These are phyloP conservation scores for Rosa multiflora DNA, from an alignment of 306 rosid genomes.

Conservation along the genomic window DNA sequence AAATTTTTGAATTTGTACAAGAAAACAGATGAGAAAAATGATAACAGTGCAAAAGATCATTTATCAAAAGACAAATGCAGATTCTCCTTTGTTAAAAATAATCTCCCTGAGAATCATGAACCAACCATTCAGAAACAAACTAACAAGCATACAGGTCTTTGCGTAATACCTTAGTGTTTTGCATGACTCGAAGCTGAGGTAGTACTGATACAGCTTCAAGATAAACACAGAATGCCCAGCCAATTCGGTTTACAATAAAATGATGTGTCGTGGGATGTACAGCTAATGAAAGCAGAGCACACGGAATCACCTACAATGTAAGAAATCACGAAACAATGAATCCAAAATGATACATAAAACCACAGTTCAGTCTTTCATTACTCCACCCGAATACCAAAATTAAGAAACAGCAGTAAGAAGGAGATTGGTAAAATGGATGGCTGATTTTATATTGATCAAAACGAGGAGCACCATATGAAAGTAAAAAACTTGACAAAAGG, in stretches of 20 bases:
- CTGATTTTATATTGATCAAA: not conserved
- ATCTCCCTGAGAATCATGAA: not conserved
- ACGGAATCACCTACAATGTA: conserved; percentile 53
- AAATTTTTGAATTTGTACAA: conserved; percentile 11
- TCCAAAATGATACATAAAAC: not conserved
- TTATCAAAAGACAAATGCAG: not conserved
- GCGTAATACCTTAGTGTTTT: conserved; percentile 58
- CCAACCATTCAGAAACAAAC: not conserved
- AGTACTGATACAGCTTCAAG: conserved; percentile 85
- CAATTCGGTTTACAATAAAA: conserved; percentile 51
- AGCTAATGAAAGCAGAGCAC: conserved; percentile 49
- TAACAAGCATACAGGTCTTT: not conserved
- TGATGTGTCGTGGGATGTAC: conserved; percentile 70
- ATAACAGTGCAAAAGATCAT: not conserved
- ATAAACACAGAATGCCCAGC: conserved; percentile 84
- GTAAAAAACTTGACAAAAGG: not conserved
- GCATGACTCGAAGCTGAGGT: conserved; percentile 79
- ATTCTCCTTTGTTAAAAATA: not conserved
- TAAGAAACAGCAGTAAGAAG: not conserved
- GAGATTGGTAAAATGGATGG: not conserved
- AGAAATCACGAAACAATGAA: not conserved
- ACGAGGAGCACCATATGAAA: not conserved
- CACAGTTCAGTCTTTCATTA: not conserved
- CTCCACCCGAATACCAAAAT: not conserved
- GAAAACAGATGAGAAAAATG: conserved; percentile 1